These are phyloP conservation scores for Botrytis cinerea DNA, from an alignment of 2,329 filamentous ascomycete species.

Conservation along the genomic window DNA sequence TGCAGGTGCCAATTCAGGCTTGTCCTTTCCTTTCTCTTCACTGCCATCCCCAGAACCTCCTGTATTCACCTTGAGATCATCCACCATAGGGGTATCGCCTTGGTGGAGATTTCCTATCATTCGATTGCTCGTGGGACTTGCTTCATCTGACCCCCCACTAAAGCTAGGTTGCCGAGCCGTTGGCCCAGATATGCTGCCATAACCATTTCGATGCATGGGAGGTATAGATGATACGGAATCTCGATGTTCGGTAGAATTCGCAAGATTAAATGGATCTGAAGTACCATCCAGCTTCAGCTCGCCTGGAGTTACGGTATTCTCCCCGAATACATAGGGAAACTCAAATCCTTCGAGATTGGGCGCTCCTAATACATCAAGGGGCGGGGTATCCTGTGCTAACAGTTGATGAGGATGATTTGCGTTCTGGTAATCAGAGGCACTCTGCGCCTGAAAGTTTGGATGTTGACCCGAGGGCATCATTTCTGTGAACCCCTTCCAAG, in stretches of 20 bases:
- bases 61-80: constrained; percentile 59
- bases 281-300: constrained; percentile 37
- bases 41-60: constrained; percentile 52
- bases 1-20: constrained; percentile 59
- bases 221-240: constrained; percentile 34
- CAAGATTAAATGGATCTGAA: constrained; percentile 35
- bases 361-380: constrained; percentile 34
- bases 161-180: constrained; percentile 33
- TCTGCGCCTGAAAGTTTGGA: constrained; percentile 15
- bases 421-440: constrained; percentile 14
- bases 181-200: constrained; percentile 31
- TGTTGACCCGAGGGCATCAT: constrained; percentile 19
- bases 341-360: constrained; percentile 54
- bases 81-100: constrained; percentile 40
- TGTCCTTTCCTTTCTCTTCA: constrained; percentile 60
- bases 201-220: constrained; percentile 31
- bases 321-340: constrained; percentile 51
- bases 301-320: constrained; percentile 43
- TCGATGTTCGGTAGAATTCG: constrained; percentile 32
- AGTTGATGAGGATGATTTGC: constrained; percentile 1
- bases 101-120: constrained; percentile 24
- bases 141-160: constrained; percentile 41
- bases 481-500: background rate
- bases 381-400: constrained; percentile 28
- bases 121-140: constrained; percentile 40